Base-by-base conservation (phyloP, 148 eudicot genomes). In the Oxyria digyna region DNA sequence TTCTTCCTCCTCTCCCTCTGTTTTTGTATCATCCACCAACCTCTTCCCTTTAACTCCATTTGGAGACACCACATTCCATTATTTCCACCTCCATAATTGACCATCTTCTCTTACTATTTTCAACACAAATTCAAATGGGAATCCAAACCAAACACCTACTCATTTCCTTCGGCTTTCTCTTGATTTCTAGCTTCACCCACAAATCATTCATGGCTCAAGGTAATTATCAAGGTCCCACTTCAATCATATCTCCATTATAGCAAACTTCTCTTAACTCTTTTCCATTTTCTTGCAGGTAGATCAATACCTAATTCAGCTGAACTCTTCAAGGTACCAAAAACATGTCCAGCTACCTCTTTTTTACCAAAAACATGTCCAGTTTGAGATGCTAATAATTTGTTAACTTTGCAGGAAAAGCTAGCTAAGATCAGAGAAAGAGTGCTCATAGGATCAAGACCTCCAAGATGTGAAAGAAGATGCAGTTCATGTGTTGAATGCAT, bases 391-490 rank as follows among this genome's bases (percentile, higher is more conserved):
- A 20, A 35, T 35, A 35, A 3, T 35, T 2, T 2, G 4, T 35
- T 35, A 35, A 41, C 23, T 40, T 8, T 9, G 11, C 40, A 45
- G 45, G 42, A 4, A 14, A 17, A 26, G 29, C 66, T 73, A 78
- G 74, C 64, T 35, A 68, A 59, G 46, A 1, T 67, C 64, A 37
- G 80, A 12, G 64, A 57, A n/a, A 57, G 77, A 27, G 74, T 6
- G 52, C 15, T 89, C 67, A 85, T 91, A 78, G 97, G 97, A 21
- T 91, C 97, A 76, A 85, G 88, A 23, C 97, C 96, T 41, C 97
- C 97, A 45, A 87, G 80, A 69, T 91, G 97, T 55, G 84, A 83
- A 40, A 69, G 80, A 65, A 91, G 70, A 41, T 88, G 95, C 67
- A 73, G 72, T 6, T 64, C 62, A 15, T 86, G 95, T 49, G 86